These are phyloP conservation scores for Diaporthe helianthi DNA, from an alignment of 2,329 filamentous ascomycete genomes.

Conservation along the genomic window DNA sequence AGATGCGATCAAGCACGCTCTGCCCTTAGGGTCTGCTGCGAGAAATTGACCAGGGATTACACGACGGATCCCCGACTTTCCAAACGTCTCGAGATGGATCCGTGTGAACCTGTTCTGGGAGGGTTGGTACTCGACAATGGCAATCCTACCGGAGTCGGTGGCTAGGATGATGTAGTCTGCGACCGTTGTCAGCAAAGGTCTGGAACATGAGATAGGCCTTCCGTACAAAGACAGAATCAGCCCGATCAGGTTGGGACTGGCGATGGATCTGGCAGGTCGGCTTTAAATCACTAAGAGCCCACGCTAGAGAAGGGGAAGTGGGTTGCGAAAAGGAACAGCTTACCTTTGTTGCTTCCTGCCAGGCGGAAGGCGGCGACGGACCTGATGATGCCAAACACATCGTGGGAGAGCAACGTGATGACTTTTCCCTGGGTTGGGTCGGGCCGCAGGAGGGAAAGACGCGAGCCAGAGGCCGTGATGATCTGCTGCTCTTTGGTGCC, in stretches of 20 bases:
- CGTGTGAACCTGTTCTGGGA: conserved; percentile 86
- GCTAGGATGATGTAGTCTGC: conserved; percentile 95
- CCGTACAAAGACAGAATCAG: conserved; percentile 35
- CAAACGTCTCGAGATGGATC: conserved; percentile 95
- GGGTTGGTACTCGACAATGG: conserved; percentile 90
- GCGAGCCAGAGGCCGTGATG: conserved; percentile 89
- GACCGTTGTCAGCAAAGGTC: conserved; percentile 26
- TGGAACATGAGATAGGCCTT: conserved; percentile 2
- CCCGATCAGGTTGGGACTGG: conserved; percentile 34
- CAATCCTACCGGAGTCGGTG: conserved; percentile 93
- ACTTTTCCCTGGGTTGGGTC: conserved; percentile 87
- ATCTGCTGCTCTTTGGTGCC: conserved; percentile 98
- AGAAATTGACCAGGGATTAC: conserved; percentile 97
- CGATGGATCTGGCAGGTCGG: conserved; percentile 57
- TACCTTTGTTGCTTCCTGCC: conserved; percentile 95
- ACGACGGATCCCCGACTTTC: conserved; percentile 92
- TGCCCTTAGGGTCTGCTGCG: conserved; percentile 92
- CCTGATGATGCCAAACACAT: conserved; percentile 95
- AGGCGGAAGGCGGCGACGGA: conserved; percentile 87
- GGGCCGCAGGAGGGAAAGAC: conserved; percentile 85
- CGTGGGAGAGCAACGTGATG: conserved; percentile 84
- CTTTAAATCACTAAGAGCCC: conserved; percentile 77
- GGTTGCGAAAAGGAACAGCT: conserved; percentile 50
- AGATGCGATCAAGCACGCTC: conserved; percentile 92
- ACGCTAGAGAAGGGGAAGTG: conserved; percentile 40